A percentile compares a stretch with the other conserved stretches of the same genome.
Evolutionary conservation across 768 basidiomycete species (phyloP).

Genomic region (Melanogaster broomeanus): DNA sequence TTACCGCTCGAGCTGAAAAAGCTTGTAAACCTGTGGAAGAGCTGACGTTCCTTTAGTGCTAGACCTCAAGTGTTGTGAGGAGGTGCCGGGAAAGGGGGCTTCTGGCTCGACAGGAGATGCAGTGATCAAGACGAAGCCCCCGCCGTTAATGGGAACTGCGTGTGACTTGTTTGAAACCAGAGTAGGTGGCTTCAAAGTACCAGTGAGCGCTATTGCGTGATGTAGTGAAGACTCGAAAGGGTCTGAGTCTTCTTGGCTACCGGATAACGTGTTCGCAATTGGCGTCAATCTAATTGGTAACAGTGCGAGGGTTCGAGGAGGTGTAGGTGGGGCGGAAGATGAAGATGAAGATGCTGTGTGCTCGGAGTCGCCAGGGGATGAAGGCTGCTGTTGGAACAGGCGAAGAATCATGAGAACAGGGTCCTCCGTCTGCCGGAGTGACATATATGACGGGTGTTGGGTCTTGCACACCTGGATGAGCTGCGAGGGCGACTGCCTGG

Average conservation of each 20-base stretch:
- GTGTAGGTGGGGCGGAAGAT: background rate
- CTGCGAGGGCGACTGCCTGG: background rate
- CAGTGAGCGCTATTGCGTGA: background rate
- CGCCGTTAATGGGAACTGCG: background rate
- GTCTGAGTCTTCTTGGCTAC: background rate
- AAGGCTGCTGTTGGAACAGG: background rate
- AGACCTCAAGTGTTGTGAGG: background rate
- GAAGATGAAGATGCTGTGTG: background rate
- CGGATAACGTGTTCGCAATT: background rate
- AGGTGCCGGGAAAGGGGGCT: background rate
- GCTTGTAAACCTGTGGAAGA: background rate
- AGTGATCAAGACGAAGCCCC: background rate
- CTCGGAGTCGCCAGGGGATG: background rate
- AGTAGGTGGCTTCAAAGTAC: background rate
- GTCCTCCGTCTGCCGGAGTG: background rate
- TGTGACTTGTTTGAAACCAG: background rate
- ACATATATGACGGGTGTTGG: background rate
- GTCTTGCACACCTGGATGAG: background rate
- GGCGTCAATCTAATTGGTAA: background rate
- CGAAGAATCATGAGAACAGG: background rate
- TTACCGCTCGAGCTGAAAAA: conserved; percentile 29
- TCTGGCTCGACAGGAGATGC: background rate
- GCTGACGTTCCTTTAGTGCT: background rate
- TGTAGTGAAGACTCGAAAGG: background rate
- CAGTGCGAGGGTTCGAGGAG: background rate